phyloP scores from a whole-genome alignment of 768 basidiomycete genomes.

The Tylopilus plumbeoviolaceoides region DNA sequence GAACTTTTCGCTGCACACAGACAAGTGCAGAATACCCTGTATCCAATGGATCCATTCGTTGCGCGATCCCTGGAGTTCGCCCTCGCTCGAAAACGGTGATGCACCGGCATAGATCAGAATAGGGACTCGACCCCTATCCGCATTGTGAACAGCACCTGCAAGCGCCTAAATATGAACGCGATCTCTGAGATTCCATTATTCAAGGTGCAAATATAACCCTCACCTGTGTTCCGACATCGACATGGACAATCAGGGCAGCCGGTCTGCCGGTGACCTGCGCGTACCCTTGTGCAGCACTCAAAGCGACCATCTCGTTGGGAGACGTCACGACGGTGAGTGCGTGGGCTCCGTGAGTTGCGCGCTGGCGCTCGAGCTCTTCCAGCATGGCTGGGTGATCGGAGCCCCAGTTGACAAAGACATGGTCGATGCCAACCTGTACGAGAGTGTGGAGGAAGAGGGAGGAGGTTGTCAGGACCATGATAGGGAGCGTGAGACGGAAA shows the following conservation, averaged over 20 bases:
- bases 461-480: slow-evolving; percentile 52
- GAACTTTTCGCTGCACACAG: background rate
- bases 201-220: slow-evolving; percentile 1
- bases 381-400: slow-evolving; percentile 71
- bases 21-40: slow-evolving; percentile 43
- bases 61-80: slow-evolving; percentile 56
- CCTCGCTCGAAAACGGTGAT: slow-evolving; percentile 52
- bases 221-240: slow-evolving; percentile 68
- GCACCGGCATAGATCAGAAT: slow-evolving; percentile 72
- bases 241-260: slow-evolving; percentile 71
- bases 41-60: slow-evolving; percentile 77
- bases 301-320: slow-evolving; percentile 74
- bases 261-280: slow-evolving; percentile 62
- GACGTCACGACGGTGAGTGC: slow-evolving; percentile 56
- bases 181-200: background rate
- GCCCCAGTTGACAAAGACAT: slow-evolving; percentile 74
- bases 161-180: slow-evolving; percentile 40
- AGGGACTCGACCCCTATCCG: slow-evolving; percentile 55
- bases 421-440: slow-evolving; percentile 54
- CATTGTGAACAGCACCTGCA: slow-evolving; percentile 71
- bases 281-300: slow-evolving; percentile 70
- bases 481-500: background rate
- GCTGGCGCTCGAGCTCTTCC: slow-evolving; percentile 62
- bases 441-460: slow-evolving; percentile 59
- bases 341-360: slow-evolving; percentile 34